Evolutionary conservation across 176 grass and related monocot species (phyloP).

Genomic region (Rhynchospora breviuscula): DNA sequence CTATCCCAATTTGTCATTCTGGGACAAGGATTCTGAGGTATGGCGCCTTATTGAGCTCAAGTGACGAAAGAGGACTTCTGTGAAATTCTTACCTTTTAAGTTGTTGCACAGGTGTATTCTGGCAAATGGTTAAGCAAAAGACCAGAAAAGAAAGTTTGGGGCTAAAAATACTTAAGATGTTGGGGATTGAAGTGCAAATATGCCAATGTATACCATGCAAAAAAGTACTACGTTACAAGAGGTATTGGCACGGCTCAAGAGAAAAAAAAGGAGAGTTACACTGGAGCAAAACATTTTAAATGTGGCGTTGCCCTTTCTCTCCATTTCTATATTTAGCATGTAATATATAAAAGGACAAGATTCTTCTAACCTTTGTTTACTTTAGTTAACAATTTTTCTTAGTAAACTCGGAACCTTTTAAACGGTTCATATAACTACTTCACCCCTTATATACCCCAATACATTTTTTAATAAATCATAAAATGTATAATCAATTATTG

Average conservation of each 20-base stretch:
- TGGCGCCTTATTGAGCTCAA: not conserved
- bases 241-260: slow-evolving; percentile 30
- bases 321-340: slow-evolving; percentile 5
- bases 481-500: too few species aligned
- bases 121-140: not conserved
- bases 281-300: not conserved
- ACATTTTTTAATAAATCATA: too few species aligned
- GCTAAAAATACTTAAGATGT: not conserved
- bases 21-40: not conserved
- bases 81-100: not conserved
- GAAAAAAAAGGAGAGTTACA: slow-evolving; percentile 1
- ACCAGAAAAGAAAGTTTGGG: not conserved
- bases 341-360: not conserved
- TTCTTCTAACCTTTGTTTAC: too few species aligned
- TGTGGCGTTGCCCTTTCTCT: slow-evolving; percentile 19
- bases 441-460: too few species aligned
- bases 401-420: too few species aligned
- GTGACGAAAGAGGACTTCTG: not conserved
- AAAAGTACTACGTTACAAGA: not conserved
- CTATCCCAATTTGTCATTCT: not conserved
- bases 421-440: too few species aligned
- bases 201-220: slow-evolving; percentile 4
- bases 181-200: slow-evolving; percentile 10
- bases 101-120: not conserved
- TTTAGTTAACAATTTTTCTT: too few species aligned